phyloP scores from a whole-genome alignment of 148 eudicot genomes.

The Bassia scoparia region DNA sequence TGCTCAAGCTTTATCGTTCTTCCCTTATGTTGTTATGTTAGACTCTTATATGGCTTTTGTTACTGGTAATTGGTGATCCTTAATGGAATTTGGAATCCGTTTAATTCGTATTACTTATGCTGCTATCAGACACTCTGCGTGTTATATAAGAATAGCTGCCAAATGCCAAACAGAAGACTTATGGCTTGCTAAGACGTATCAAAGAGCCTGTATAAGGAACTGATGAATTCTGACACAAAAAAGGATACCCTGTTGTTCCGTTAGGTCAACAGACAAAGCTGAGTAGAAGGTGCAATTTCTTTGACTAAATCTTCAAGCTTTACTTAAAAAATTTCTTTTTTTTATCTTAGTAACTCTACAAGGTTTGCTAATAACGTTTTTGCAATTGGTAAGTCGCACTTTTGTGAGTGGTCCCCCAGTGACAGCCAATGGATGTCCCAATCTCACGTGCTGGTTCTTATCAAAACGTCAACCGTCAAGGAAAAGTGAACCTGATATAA shows the following conservation, averaged over 20 bases:
- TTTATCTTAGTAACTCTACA: too few relatives aligned
- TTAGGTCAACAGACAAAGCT: slow-evolving; percentile 52
- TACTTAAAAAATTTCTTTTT: too few relatives aligned
- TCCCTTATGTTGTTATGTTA: neutral
- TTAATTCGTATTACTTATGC: neutral
- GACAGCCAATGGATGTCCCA: too few relatives aligned
- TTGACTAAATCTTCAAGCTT: too few relatives aligned
- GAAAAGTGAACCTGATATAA: slow-evolving; percentile 52
- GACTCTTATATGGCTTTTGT: neutral
- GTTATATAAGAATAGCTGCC: slow-evolving; percentile 77
- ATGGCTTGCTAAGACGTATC: slow-evolving; percentile 93
- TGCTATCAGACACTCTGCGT: slow-evolving; percentile 76
- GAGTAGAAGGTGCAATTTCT: slow-evolving; percentile 69
- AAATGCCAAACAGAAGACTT: slow-evolving; percentile 95
- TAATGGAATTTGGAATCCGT: neutral
- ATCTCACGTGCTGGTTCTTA: too few relatives aligned
- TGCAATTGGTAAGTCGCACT: too few relatives aligned
- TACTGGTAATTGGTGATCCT: neutral
- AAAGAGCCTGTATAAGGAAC: slow-evolving; percentile 78
- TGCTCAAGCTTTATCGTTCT: neutral
- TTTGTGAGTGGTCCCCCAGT: too few relatives aligned
- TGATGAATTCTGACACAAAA: slow-evolving; percentile 91
- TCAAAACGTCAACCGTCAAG: slow-evolving; percentile 59
- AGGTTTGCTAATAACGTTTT: too few relatives aligned
- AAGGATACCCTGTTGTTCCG: slow-evolving; percentile 92